These are phyloP conservation scores for Pelargonium nanum DNA, from an alignment of 345 rosid genomes.

Conservation along the genomic window DNA sequence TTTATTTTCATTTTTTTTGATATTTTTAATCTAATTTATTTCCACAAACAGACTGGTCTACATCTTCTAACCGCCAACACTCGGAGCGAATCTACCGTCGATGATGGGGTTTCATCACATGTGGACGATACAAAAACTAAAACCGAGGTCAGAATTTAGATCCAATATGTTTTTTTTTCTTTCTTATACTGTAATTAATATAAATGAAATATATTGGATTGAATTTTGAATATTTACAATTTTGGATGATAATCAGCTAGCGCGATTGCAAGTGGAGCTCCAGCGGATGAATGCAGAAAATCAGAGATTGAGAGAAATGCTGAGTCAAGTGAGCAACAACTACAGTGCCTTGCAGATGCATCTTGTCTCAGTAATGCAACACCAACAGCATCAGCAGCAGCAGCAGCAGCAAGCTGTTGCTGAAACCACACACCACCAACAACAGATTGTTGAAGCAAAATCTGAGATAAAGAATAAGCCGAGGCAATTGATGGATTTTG, in stretches of 20 bases:
- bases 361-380: slow-evolving; percentile 51
- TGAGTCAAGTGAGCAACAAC: slow-evolving; percentile 56
- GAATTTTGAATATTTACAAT: neutral
- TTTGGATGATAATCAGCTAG: slow-evolving; percentile 22
- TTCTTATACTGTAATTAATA: neutral
- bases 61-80: slow-evolving; percentile 59
- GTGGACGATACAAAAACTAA: slow-evolving; percentile 43
- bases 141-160: slow-evolving; percentile 37
- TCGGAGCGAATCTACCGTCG: slow-evolving; percentile 73
- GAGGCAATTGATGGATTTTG: slow-evolving; percentile 54
- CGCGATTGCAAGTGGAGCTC: slow-evolving; percentile 53
- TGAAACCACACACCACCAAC: slow-evolving; percentile 17
- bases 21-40: neutral
- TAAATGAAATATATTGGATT: neutral
- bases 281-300: slow-evolving; percentile 64
- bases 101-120: slow-evolving; percentile 60
- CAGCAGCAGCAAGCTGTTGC: slow-evolving; percentile 24
- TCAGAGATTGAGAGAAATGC: slow-evolving; percentile 62
- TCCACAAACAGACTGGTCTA: slow-evolving; percentile 53
- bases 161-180: neutral
- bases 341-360: slow-evolving; percentile 62
- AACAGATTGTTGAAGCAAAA: slow-evolving; percentile 36
- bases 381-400: slow-evolving; percentile 15
- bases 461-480: slow-evolving; percentile 37
- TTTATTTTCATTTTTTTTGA: neutral